Percentiles rank a stretch among this genome's conserved stretches.
Evolutionary conservation across 345 rosid genomes (phyloP).

Genomic region (Sisymbrium altissimum): DNA sequence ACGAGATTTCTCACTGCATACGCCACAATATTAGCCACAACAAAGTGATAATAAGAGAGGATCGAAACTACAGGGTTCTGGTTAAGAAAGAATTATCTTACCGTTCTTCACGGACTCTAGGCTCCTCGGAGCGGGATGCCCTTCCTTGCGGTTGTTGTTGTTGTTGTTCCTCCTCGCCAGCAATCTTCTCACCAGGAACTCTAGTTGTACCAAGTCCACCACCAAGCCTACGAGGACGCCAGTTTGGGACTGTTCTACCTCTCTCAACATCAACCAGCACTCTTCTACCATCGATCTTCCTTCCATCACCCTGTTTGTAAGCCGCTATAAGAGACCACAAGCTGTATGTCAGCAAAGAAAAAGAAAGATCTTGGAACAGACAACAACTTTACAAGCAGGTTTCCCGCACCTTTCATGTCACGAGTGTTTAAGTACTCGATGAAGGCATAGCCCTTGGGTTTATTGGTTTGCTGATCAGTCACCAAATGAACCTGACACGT

Average conservation of each 20-base stretch:
- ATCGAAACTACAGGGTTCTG: background rate
- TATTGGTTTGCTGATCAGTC: slow-evolving; percentile 66
- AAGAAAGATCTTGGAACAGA: background rate
- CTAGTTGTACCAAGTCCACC: slow-evolving; percentile 99
- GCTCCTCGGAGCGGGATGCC: slow-evolving; percentile 74
- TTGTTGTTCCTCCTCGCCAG: slow-evolving; percentile 56
- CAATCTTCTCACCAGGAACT: slow-evolving; percentile 80
- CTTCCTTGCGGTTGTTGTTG: slow-evolving; percentile 40
- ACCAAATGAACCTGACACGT: slow-evolving; percentile 71
- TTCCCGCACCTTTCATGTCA: slow-evolving; percentile 83
- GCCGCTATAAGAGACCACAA: slow-evolving; percentile 56
- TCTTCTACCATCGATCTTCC: slow-evolving; percentile 96
- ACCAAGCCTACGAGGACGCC: slow-evolving; percentile 99
- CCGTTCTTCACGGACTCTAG: slow-evolving; percentile 83
- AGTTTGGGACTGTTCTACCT: slow-evolving; percentile 98
- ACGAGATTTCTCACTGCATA: slow-evolving; percentile 57
- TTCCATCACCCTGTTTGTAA: slow-evolving; percentile 98
- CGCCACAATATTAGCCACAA: slow-evolving; percentile 22
- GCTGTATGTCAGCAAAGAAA: background rate
- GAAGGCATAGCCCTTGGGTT: slow-evolving; percentile 96
- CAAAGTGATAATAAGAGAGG: background rate
- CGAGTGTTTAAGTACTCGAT: slow-evolving; percentile 91
- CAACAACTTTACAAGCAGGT: background rate
- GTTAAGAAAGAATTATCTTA: slow-evolving; percentile 19
- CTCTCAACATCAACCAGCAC: slow-evolving; percentile 99